Base-by-base conservation (phyloP, 2,329 filamentous ascomycete genomes). In the Immersiporthe knoxdaviesiana region DNA sequence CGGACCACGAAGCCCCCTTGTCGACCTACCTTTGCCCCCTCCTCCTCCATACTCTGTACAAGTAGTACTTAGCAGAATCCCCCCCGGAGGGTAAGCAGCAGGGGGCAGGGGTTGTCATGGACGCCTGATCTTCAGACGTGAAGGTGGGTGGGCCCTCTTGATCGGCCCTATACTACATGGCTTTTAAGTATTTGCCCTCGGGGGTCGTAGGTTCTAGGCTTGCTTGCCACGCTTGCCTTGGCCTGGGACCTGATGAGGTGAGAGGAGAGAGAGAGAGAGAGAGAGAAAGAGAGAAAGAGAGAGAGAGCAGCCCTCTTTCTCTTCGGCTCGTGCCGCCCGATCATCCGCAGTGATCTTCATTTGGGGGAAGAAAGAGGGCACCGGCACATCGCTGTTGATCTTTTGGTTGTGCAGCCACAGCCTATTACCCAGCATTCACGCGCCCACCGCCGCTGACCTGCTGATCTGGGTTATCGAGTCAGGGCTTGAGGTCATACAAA, bases 81-180 rank as follows among this genome's bases (percentile, higher is more conserved):
- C 41, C 16, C 44, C 44, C 16, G 30, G 56, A 37, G 11, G 18
- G 50, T 54, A 54, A 54, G 50, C 50, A 54, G 11, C n/a, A 54
- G 11, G 24, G n/a, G 24, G 4, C 35, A 35, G 35, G 35, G 50
- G 56, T 7, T 21, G 56, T 37, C 18, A n/a, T 59, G 30, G 56
- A 59, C 56, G 32, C 56, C 56, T 59, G 56, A 37, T 37, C 30
- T 59, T 56, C 52, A 56, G 24, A 56, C 52, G 56, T n/a, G 12
- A 21, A 37, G 2, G 54, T 59, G 56, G 56, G 32, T 16, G 56
- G 56, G 32, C 18, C 56, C 6, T n/a, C 21, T 35, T 21, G 32
- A 18, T 30, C 54, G 54, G 54, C 14, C 54, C 27, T 58, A 54
- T 18, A 27, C n/a, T 27, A 54, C 50, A 39, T 39, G 37, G 11